Evolutionary conservation across 192 early-diverging fungal species (phyloP).

Genomic region (Podila epicladia): DNA sequence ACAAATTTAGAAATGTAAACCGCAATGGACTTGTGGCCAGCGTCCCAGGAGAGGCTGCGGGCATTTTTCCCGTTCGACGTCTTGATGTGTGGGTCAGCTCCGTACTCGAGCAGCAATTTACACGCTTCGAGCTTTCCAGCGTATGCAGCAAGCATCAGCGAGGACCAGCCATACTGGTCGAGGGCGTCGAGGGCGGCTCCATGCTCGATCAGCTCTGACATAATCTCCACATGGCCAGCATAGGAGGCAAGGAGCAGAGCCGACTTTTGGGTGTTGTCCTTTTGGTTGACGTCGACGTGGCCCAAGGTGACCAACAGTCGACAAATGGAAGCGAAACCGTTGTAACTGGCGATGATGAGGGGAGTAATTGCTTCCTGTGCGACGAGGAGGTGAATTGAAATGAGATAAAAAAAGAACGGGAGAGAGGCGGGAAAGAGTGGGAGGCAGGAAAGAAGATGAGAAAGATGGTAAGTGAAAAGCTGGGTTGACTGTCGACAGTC

Average conservation of each 20-base stretch:
- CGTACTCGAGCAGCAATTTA: conserved; percentile 37
- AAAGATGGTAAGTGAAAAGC: not conserved
- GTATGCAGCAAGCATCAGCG: conserved; percentile 56
- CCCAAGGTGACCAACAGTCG: conserved; percentile 56
- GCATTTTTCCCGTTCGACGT: conserved; percentile 53
- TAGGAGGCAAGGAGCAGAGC: conserved; percentile 48
- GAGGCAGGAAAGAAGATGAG: not conserved
- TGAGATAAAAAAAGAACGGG: not conserved
- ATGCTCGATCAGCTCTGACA: conserved; percentile 38
- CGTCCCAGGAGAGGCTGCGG: conserved; percentile 39
- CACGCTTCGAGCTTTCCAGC: conserved; percentile 42
- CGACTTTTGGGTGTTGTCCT: conserved; percentile 52
- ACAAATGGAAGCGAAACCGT: conserved; percentile 58
- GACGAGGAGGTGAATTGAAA: not conserved
- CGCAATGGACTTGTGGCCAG: conserved; percentile 39
- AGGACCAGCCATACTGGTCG: conserved; percentile 55
- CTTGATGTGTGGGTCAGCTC: conserved; percentile 42
- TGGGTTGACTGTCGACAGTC: conserved; percentile 2
- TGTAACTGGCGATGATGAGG: conserved; percentile 71
- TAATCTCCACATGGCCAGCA: conserved; percentile 45
- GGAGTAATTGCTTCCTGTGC: conserved; percentile 62
- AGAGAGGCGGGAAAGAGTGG: not conserved
- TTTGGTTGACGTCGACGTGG: conserved; percentile 48
- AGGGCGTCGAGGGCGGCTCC: conserved; percentile 39
- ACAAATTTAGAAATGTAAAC: conserved; percentile 41